These are phyloP conservation scores for Podospora sp. DNA, from an alignment of 495 filamentous ascomycete genomes.

Conservation along the genomic window DNA sequence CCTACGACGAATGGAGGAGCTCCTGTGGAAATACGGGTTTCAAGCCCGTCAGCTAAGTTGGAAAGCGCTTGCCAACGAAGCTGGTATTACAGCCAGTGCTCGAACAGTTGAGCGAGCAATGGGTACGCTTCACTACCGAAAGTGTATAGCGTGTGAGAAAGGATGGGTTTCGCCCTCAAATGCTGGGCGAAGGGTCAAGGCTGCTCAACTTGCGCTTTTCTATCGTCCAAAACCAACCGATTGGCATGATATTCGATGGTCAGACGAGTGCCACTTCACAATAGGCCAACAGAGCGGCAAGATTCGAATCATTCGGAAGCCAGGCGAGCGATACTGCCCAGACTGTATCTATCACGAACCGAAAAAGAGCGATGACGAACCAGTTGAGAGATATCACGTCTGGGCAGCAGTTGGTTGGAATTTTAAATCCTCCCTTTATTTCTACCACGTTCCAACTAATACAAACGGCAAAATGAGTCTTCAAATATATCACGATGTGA, in stretches of 20 bases:
- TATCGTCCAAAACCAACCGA: neutral
- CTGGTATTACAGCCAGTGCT: neutral
- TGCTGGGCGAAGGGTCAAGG: neutral
- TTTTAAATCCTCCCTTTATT: neutral
- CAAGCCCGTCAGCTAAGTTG: neutral
- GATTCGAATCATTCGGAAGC: slow-evolving; percentile 2
- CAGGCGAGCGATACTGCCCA: neutral
- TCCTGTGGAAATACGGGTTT: slow-evolving; percentile 1
- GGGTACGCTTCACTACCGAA: neutral
- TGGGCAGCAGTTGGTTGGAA: slow-evolving; percentile 3
- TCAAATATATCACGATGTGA: neutral
- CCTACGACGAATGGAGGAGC: slow-evolving; percentile 3
- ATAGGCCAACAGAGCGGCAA: neutral
- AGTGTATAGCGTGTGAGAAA: slow-evolving; percentile 1
- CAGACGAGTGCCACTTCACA: slow-evolving; percentile 4
- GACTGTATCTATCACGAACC: slow-evolving; percentile 2
- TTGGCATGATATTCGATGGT: slow-evolving; percentile 4
- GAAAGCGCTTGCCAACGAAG: slow-evolving; percentile 4
- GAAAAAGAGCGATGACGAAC: neutral
- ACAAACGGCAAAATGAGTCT: neutral
- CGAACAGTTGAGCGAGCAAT: neutral
- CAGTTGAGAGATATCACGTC: slow-evolving; percentile 2
- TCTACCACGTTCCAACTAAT: neutral
- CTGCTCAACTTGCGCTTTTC: neutral
- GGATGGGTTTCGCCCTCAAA: too few species aligned